phyloP scores from a whole-genome alignment of 495 filamentous ascomycete species.

The Penicillium cinerascens region DNA sequence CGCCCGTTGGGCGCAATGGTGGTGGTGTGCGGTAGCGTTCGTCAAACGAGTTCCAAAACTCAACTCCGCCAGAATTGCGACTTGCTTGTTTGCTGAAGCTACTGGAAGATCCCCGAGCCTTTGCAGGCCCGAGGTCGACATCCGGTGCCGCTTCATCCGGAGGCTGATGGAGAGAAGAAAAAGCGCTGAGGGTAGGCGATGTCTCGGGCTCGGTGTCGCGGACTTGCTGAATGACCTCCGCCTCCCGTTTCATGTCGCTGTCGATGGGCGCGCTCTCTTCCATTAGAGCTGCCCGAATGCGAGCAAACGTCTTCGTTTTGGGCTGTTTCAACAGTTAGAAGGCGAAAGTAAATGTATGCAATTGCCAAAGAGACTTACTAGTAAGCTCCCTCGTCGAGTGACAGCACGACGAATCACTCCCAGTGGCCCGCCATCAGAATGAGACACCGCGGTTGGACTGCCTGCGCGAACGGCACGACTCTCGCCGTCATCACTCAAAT shows the following conservation, averaged over 20 bases:
- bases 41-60: slow-evolving; percentile 80
- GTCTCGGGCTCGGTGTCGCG: slow-evolving; percentile 63
- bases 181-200: slow-evolving; percentile 33
- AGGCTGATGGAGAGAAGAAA: slow-evolving; percentile 46
- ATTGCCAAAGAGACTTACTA: slow-evolving; percentile 55
- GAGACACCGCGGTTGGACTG: slow-evolving; percentile 37
- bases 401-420: slow-evolving; percentile 63
- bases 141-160: slow-evolving; percentile 44
- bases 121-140: slow-evolving; percentile 58
- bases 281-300: slow-evolving; percentile 81
- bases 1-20: slow-evolving; percentile 48
- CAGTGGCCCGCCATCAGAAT: slow-evolving; percentile 40
- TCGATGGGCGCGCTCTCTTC: slow-evolving; percentile 88
- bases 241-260: slow-evolving; percentile 83
- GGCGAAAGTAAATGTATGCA: background rate
- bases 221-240: slow-evolving; percentile 91
- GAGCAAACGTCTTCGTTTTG: slow-evolving; percentile 91
- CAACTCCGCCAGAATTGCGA: slow-evolving; percentile 64
- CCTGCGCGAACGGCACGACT: slow-evolving; percentile 45
- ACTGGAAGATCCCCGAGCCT: slow-evolving; percentile 51
- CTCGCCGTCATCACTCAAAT: slow-evolving; percentile 76
- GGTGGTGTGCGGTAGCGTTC: slow-evolving; percentile 61
- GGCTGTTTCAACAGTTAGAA: slow-evolving; percentile 47
- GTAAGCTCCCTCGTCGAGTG: slow-evolving; percentile 79
- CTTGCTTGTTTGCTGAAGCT: slow-evolving; percentile 71